Base-by-base conservation (phyloP, 1,284 basidiomycete genomes). In the Ustilago shanxiensis region DNA sequence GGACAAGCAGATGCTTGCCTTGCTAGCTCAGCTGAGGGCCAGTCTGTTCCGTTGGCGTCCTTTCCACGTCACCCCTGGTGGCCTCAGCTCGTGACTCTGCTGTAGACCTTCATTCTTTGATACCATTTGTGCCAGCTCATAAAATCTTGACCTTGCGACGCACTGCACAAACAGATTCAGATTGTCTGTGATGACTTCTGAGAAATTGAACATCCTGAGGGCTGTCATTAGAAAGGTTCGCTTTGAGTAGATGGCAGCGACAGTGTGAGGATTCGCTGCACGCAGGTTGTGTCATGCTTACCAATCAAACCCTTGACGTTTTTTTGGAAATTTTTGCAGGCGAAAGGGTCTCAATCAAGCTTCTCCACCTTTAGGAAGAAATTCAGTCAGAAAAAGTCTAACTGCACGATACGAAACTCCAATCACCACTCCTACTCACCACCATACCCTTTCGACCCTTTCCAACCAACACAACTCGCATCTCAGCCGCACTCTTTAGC, bases 21-120 rank as follows among this genome's bases (percentile, higher is more conserved):
- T 75, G 26, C 60, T 75, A 20, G 37, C 55, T 29, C 53, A 70
- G 53, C 67, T 75, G 3, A 35, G 63, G 20, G 56, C 62, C 3
- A 66, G 63, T 22, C 26, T 75, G 50, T 75, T 70, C 37, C 63
- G 67, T 24, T 75, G 72, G 72, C 72, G 72, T 9, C 72, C 72
- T 2, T 75, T 74, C 29, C 54, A 62, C 14, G 33, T 74, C 51
- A 44, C 54, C 4, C 55, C 62, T 13, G 33, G 5, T 18, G 72
- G 72, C 9, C 66, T 75, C 31, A 16, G 39, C 31, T 74, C 60
- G 10, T 72, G 41, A 50, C 44, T 24, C 4, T 37, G 29, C n/a
- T 29, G 8, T 22, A 45, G 18, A n/a, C n/a, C 18, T 49, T 28
- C 24, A 49, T 28, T 49, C 47, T 20, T 44, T 14, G 18, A 20